Base-by-base conservation (phyloP, 1,139 yeast species). In the Magnusiomyces tetraspermus region DNA sequence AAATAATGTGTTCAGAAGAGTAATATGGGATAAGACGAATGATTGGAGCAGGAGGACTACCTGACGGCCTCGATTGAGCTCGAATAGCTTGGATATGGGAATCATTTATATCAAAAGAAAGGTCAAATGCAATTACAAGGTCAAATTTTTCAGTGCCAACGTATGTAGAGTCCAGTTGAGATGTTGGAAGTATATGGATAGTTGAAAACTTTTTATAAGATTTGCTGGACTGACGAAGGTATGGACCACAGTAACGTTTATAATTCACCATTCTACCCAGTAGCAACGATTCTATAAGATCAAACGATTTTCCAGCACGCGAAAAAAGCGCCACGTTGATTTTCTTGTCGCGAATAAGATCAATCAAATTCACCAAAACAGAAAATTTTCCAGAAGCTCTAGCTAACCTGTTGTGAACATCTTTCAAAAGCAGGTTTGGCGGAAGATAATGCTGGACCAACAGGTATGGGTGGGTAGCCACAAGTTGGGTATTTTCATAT, bases 361-460 rank as follows among this genome's bases (percentile, higher is more conserved):
- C 67, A 11, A 69, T 57, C 24, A 71, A 55, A 64, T 84, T 85
- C 53, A 75, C 76, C 56, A 88, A 69, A 1, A 83, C 86, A 55
- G 76, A 76, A 68, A 89, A 89, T 65, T 89, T 90, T 28, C 97
- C 97, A 64, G 95, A 83, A 3, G 94, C 83, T 51, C 84, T 90
- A 13, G 85, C 85, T 51, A 90, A 68, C 62, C 83, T 79, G 42
- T 73, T 73, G 1, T 95, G 92, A 59, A 85, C 82, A 59, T 89
- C 96, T 65, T 84, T 83, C 52, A 83, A 79, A 5, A 82, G 75
- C 55, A 90, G 71, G 58, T 84, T 83, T 64, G 86, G 88, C 26
- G 97, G 97, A 76, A 88, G 77, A 61, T 85, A 85, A 65, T 88
- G 95, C 58, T 82, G 84, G 51, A 90, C 88, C 52, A 92, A 70